These are phyloP conservation scores for Cryomyces antarcticus DNA, from an alignment of 495 filamentous ascomycete species.

Conservation along the genomic window DNA sequence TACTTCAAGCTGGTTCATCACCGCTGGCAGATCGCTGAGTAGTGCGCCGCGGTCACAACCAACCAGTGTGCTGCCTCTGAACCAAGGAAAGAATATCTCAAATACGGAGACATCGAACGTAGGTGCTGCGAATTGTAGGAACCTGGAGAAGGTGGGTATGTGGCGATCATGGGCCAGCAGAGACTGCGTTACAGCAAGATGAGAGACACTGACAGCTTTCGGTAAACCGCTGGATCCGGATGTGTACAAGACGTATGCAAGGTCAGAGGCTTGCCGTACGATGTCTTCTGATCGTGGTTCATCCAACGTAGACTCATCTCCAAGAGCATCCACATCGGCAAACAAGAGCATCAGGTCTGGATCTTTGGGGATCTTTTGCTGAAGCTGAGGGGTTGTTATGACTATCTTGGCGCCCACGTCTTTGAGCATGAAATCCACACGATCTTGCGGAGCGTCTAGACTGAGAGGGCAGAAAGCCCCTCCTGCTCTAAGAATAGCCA, in stretches of 20 bases:
- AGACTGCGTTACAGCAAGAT: constrained; percentile 54
- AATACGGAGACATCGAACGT: constrained; percentile 83
- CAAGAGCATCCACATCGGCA: constrained; percentile 14
- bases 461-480: constrained; percentile 64
- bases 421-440: constrained; percentile 49
- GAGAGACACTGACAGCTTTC: constrained; percentile 66
- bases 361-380: constrained; percentile 2
- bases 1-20: constrained; percentile 40
- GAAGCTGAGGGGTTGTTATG: constrained; percentile 9
- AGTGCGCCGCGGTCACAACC: constrained; percentile 40
- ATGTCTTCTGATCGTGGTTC: not conserved
- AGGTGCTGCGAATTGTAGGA: constrained; percentile 71
- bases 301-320: constrained; percentile 10
- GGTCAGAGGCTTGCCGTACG: constrained; percentile 15
- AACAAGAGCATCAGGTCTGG: constrained; percentile 1
- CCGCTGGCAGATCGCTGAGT: constrained; percentile 45
- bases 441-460: constrained; percentile 47
- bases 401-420: constrained; percentile 33
- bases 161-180: constrained; percentile 56
- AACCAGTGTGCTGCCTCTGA: constrained; percentile 48
- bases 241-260: constrained; percentile 85
- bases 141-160: constrained; percentile 50
- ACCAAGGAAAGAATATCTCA: constrained; percentile 69
- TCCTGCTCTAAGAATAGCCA: constrained; percentile 58
- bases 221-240: constrained; percentile 76